Evolutionary conservation across 192 early-diverging fungal genomes (phyloP), one percentile per base, ranked within the genome.

Genomic region (Backusella sp.): DNA sequence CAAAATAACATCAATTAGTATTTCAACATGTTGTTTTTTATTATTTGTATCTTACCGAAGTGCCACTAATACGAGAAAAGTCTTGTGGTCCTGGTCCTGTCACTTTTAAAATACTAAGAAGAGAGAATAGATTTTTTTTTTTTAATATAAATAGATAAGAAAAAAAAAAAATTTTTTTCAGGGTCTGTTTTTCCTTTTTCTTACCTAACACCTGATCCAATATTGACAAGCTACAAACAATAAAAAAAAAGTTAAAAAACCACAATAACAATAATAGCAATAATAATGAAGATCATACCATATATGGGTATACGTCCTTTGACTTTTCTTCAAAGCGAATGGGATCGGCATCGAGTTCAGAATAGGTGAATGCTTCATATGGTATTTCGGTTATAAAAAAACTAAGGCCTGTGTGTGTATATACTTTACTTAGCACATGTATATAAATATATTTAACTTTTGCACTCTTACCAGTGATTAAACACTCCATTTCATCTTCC

Each of bases 401-500:
- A 86, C 96, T 98, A n/a, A 97, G 85, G 49, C 97, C 94, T 89
- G 32, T 32, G 2, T 32, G 2, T 32, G 3, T 32, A 32, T 32
- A 32, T 3, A 32, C 32, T 32, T 3, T 32, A 32, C 32, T 32
- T 32, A 32, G 32, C 2, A 32, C 32, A 32, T 44, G 3, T 12
- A 4, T 44, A 4, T 14, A 14, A 15, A 14, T 44, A 15, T 44
- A 44, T 44, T 44, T 44, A 11, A 11, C 14, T 14, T 44, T 52
- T 37, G n/a, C n/a, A 34, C n/a, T 44, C 42, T 59, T 67, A 90
- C 88, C 92, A 17, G 86, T 84, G 41, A 92, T 92, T 73, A 94
- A 76, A 70, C 94, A 95, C 77, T 94, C 93, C 96, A 98, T 97
- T 84, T 98, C 96, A 74, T 98, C 96, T 81, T 96, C 96, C 35